Percentiles rank a stretch among this genome's conserved stretches.
Evolutionary conservation across 257 asterid genomes (phyloP).

Genomic region (Primulina eburnea): DNA sequence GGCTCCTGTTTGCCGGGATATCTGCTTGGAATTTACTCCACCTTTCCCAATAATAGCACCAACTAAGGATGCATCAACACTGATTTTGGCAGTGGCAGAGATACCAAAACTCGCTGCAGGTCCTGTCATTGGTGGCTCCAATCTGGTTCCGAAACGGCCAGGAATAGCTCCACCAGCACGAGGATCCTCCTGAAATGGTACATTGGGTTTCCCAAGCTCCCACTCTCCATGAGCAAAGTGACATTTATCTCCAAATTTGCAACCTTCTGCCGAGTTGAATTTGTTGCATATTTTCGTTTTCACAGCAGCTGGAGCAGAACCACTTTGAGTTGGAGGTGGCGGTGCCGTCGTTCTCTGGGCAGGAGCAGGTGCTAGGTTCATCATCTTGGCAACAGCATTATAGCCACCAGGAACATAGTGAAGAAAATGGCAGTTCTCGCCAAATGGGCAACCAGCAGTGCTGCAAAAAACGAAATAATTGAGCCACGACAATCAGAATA

Average conservation of each 20-base stretch:
- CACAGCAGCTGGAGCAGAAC: slow-evolving; percentile 41
- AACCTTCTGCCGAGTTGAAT: slow-evolving; percentile 61
- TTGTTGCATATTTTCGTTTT: slow-evolving; percentile 80
- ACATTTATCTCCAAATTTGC: slow-evolving; percentile 56
- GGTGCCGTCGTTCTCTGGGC: slow-evolving; percentile 32
- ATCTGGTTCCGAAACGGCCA: slow-evolving; percentile 36
- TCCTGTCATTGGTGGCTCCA: slow-evolving; percentile 32
- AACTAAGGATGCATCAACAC: slow-evolving; percentile 75
- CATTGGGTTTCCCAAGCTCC: slow-evolving; percentile 41
- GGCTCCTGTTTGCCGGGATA: slow-evolving; percentile 50
- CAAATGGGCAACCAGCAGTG: slow-evolving; percentile 39
- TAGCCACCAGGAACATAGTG: slow-evolving; percentile 55
- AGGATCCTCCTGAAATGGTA: slow-evolving; percentile 39
- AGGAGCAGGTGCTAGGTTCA: slow-evolving; percentile 43
- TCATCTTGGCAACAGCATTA: slow-evolving; percentile 49
- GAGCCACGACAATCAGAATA: background rate
- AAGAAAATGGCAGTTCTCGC: slow-evolving; percentile 61
- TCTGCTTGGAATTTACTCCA: slow-evolving; percentile 75
- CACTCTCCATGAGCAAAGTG: slow-evolving; percentile 57
- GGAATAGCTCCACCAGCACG: slow-evolving; percentile 33
- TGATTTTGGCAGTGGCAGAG: slow-evolving; percentile 64
- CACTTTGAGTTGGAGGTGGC: slow-evolving; percentile 37
- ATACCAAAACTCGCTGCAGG: slow-evolving; percentile 48
- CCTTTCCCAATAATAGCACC: slow-evolving; percentile 91
- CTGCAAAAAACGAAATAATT: background rate